Conservation (phyloP, 306 rosid genomes). For the Trifolium subterraneum region DNA sequence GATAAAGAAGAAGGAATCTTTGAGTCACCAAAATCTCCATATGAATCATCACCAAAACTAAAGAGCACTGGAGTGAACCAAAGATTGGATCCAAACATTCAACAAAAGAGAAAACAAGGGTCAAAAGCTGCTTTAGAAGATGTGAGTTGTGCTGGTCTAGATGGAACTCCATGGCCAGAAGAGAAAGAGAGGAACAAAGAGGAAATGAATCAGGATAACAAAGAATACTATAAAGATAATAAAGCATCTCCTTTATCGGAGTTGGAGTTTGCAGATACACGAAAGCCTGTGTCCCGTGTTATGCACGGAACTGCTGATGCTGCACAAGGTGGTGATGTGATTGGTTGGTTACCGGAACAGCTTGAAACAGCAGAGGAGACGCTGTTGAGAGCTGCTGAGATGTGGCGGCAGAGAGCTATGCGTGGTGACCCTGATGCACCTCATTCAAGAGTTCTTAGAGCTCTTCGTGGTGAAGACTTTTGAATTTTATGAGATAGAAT, state of each 20-base stretch:
- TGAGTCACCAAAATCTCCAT: slow-evolving; percentile 45
- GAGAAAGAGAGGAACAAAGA: slow-evolving; percentile 22
- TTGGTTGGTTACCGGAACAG: slow-evolving; percentile 85
- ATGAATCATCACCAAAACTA: slow-evolving; percentile 50
- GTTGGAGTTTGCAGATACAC: slow-evolving; percentile 62
- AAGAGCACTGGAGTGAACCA: slow-evolving; percentile 56
- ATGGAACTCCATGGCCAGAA: slow-evolving; percentile 64
- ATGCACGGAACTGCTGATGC: slow-evolving; percentile 53
- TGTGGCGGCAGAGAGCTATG: slow-evolving; percentile 65
- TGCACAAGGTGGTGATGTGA: slow-evolving; percentile 41
- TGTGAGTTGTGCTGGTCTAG: slow-evolving; percentile 63
- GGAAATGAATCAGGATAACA: slow-evolving; percentile 44
- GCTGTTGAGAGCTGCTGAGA: slow-evolving; percentile 66
- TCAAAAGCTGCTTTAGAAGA: slow-evolving; percentile 40
- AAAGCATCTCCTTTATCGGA: slow-evolving; percentile 85
- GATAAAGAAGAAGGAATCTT: slow-evolving; percentile 38
- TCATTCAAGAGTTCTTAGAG: slow-evolving; percentile 69
- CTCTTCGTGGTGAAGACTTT: slow-evolving; percentile 67
- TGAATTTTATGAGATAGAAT: slow-evolving; percentile 15
- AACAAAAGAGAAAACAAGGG: slow-evolving; percentile 52
- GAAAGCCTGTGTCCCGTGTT: slow-evolving; percentile 62
- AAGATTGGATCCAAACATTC: slow-evolving; percentile 53
- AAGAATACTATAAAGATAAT: slow-evolving; percentile 58
- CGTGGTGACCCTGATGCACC: slow-evolving; percentile 78
- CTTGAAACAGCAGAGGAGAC: slow-evolving; percentile 79